Percentiles rank a stretch among this genome's conserved stretches.
Evolutionary conservation across 2,329 filamentous ascomycete genomes (phyloP).

Genomic region (Lachnum nothofagi): DNA sequence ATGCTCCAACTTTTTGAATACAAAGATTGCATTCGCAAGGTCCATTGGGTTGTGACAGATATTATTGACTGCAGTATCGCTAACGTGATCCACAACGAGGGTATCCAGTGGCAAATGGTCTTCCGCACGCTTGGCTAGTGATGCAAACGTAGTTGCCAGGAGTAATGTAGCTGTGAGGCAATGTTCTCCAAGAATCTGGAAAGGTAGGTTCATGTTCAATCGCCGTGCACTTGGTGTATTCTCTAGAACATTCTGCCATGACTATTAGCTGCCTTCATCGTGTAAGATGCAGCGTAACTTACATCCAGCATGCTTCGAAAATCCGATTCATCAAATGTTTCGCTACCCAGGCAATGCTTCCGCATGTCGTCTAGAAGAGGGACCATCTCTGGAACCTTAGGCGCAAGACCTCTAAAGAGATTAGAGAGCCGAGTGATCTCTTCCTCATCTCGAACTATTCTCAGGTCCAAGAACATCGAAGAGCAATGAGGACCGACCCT

Average conservation of each 20-base stretch:
- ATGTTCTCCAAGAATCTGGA: conserved; percentile 44
- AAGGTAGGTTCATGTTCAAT: conserved; percentile 48
- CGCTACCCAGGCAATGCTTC: conserved; percentile 45
- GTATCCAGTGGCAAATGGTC: conserved; percentile 41
- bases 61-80: conserved; percentile 43
- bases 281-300: background rate
- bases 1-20: conserved; percentile 40
- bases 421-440: conserved; percentile 46
- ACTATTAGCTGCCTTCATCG: background rate
- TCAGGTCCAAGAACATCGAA: conserved; percentile 48
- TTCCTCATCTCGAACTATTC: conserved; percentile 49
- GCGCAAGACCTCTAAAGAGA: conserved; percentile 40
- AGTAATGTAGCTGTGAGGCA: conserved; percentile 46
- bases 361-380: conserved; percentile 42
- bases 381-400: conserved; percentile 39
- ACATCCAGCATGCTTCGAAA: conserved; percentile 39
- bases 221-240: conserved; percentile 42
- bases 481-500: conserved; percentile 45
- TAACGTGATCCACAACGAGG: conserved; percentile 47
- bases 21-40: conserved; percentile 43
- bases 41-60: conserved; percentile 50
- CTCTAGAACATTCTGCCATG: conserved; percentile 36
- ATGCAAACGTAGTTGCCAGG: conserved; percentile 48
- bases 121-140: conserved; percentile 41
- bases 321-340: conserved; percentile 46